Evolutionary conservation across 176 grass and related monocot species (phyloP).

Genomic region (Secale cereale): DNA sequence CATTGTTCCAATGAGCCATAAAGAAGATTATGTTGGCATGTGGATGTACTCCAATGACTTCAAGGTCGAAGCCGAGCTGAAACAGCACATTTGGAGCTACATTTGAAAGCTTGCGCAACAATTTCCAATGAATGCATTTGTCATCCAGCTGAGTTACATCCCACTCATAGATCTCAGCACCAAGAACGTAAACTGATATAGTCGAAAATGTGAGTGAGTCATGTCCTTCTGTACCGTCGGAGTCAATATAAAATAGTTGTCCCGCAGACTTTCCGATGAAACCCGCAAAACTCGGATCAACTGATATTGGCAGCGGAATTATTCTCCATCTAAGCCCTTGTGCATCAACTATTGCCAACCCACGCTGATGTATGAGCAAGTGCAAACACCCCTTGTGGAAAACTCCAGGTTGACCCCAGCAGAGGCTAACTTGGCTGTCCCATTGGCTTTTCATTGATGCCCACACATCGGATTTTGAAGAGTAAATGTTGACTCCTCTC

Average conservation of each 20-base stretch:
- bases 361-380: background rate
- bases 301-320: background rate
- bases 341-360: background rate
- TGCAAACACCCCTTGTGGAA: background rate
- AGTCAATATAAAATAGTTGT: background rate
- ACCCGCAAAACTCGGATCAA: background rate
- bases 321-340: background rate
- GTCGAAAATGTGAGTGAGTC: background rate
- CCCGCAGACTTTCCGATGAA: background rate
- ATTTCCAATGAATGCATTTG: background rate
- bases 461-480: background rate
- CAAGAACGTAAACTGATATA: background rate
- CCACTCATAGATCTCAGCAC: background rate
- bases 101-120: background rate
- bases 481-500: background rate
- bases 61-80: background rate
- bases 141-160: background rate
- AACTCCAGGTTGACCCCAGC: background rate
- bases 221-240: background rate
- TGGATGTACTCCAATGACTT: background rate
- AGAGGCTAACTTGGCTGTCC: background rate
- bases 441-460: background rate
- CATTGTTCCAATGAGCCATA: background rate
- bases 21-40: background rate
- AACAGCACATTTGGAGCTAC: background rate